Base-by-base conservation (phyloP, 2,329 filamentous ascomycete species). In the Trichoderma sp. region DNA sequence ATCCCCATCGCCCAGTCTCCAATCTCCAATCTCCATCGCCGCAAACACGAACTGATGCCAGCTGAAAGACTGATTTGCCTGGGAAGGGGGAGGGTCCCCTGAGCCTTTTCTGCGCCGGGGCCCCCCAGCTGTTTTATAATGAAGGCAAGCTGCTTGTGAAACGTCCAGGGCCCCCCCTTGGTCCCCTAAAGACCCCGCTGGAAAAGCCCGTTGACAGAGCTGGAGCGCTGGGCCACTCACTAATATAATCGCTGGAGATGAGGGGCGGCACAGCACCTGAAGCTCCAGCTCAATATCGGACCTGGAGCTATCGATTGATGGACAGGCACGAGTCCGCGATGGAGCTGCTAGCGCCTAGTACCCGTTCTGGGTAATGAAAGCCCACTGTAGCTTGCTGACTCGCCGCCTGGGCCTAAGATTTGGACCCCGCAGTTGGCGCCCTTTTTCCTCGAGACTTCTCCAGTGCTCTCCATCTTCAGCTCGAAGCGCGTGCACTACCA, bases 51-150 rank as follows among this genome's bases (percentile, higher is more conserved):
- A 49, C 33, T 35, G 33, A 59, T n/a, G 21, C 58, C 24, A 47
- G 58, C 43, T 62, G 59, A 33, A 64, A 29, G 33, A 43, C 37
- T 35, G 33, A 11, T 40, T 31, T 24, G n/a, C 19, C 40, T 47
- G 24, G 29, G 52, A 55, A 55, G 52, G 52, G 37, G 52, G 52
- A 29, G 52, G 52, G 24, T 43, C 24, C 61, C 49, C 43, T 68
- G 37, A 67, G 47, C 11, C 7, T n/a, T 49, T 21, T 24, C 21
- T 37, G 33, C 49, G 47, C 61, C 49, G 40, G 61, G n/a, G n/a
- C n/a, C 47, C 47, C 47, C 52, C 62, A 37, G 52, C 62, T 65
- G 53, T 65, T 65, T 65, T 65, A 56, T 63, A 63, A 63, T 63
- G 60, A 63, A 49, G 60, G 49, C 47, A 53, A 19, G 60, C 31